Conservation (phyloP, 1,284 basidiomycete genomes). For the Ceratobasidium sp. region DNA sequence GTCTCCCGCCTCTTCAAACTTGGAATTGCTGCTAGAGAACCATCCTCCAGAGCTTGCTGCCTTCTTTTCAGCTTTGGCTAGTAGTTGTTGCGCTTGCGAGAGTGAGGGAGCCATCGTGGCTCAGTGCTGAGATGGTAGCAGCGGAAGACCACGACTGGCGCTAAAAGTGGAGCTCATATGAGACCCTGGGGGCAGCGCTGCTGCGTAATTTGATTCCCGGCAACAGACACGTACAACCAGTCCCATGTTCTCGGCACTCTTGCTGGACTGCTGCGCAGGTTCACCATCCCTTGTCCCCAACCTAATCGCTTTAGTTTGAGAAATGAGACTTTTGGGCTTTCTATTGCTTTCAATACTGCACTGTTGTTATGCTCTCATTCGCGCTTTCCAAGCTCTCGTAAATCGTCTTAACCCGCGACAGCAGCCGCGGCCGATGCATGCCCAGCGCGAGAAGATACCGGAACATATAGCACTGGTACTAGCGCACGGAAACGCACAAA, state of each 20-base stretch:
- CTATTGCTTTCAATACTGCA: slow-evolving; percentile 39
- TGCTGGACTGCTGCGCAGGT: slow-evolving; percentile 21
- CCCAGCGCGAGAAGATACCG: slow-evolving; percentile 35
- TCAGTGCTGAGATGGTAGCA: slow-evolving; percentile 16
- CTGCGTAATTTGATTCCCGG: slow-evolving; percentile 2
- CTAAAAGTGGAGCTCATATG: slow-evolving; percentile 24
- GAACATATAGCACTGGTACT: slow-evolving; percentile 40
- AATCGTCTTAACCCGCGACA: slow-evolving; percentile 19
- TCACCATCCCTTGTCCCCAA: neutral
- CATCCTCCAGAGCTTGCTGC: slow-evolving; percentile 81
- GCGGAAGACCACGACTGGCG: neutral
- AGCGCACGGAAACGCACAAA: slow-evolving; percentile 40
- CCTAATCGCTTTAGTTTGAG: neutral
- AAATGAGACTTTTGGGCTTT: slow-evolving; percentile 28
- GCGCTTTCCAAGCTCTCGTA: slow-evolving; percentile 41
- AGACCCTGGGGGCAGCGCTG: slow-evolving; percentile 35
- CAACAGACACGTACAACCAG: slow-evolving; percentile 37
- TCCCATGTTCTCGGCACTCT: slow-evolving; percentile 33
- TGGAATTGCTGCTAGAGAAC: slow-evolving; percentile 83
- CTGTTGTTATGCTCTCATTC: slow-evolving; percentile 35
- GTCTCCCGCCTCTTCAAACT: slow-evolving; percentile 94
- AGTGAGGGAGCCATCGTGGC: slow-evolving; percentile 59
- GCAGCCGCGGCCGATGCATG: slow-evolving; percentile 22
- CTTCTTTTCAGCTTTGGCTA: slow-evolving; percentile 94
- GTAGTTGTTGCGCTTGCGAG: slow-evolving; percentile 71